phyloP scores from a whole-genome alignment of 1,284 basidiomycete genomes.

The Malassezia yamatoensis region DNA sequence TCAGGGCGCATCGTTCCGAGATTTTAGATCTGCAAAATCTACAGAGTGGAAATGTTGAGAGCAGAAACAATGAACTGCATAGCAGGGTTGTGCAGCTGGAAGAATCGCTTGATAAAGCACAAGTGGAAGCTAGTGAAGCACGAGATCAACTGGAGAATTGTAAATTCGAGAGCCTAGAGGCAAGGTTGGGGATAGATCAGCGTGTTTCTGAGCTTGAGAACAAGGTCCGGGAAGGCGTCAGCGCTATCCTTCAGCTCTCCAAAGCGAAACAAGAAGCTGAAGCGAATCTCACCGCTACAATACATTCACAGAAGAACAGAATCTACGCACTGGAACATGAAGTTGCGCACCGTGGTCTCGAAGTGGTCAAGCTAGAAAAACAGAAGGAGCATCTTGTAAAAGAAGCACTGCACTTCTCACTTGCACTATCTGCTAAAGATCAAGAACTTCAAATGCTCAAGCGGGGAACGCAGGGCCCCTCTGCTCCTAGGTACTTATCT shows the following conservation, averaged over 20 bases:
- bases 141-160: not conserved
- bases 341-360: constrained; percentile 18
- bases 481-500: not conserved
- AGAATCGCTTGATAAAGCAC: not conserved
- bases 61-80: not conserved
- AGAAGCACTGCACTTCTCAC: constrained; percentile 27
- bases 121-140: not conserved
- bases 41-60: not conserved
- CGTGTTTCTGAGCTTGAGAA: not conserved
- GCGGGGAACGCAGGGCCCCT: constrained; percentile 16
- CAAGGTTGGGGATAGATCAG: constrained; percentile 1
- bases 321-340: constrained; percentile 19
- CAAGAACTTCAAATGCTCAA: constrained; percentile 34
- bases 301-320: constrained; percentile 6
- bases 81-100: not conserved
- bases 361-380: constrained; percentile 22
- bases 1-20: not conserved
- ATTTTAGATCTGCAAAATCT: not conserved
- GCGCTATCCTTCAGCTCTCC: not conserved
- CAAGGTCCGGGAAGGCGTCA: not conserved
- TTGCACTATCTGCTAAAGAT: constrained; percentile 31
- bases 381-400: constrained; percentile 31
- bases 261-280: constrained; percentile 5
- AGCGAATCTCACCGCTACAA: constrained; percentile 3
- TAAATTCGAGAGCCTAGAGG: not conserved